phyloP scores from a whole-genome alignment of 768 basidiomycete species.

The Hygrocybe coccinea region DNA sequence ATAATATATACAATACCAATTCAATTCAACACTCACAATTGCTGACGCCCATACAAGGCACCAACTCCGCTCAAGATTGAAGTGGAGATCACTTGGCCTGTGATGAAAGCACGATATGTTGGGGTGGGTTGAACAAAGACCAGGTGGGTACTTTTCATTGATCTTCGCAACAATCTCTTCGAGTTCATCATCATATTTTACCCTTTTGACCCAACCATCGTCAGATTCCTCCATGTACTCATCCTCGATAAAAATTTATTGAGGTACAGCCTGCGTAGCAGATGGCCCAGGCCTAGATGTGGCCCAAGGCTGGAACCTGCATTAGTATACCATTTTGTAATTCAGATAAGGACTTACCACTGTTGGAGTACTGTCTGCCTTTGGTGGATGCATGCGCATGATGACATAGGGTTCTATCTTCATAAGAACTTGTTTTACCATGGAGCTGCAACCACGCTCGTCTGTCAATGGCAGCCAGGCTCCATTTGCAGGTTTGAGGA shows the following conservation, averaged over 20 bases:
- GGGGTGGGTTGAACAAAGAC: not conserved
- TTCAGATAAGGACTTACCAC: not conserved
- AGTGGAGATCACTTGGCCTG: not conserved
- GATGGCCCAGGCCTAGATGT: not conserved
- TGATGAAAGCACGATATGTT: not conserved
- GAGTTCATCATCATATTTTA: not conserved
- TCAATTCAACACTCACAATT: not conserved
- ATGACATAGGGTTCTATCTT: not conserved
- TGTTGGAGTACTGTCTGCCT: not conserved
- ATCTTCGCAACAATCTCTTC: not conserved
- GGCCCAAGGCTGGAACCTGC: too few species aligned
- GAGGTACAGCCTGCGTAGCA: too few species aligned
- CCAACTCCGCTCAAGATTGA: not conserved
- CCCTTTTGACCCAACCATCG: not conserved
- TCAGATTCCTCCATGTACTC: not conserved
- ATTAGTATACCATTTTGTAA: not conserved
- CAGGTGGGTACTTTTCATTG: not conserved
- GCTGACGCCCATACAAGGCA: not conserved
- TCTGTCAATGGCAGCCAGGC: not conserved
- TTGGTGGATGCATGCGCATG: not conserved
- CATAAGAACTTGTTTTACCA: not conserved
- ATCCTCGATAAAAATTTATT: not conserved
- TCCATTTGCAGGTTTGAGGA: not conserved
- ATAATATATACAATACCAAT: not conserved
- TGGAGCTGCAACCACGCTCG: not conserved